phyloP scores from a whole-genome alignment of 2,329 filamentous ascomycete species.

The Didymella keratinophila region DNA sequence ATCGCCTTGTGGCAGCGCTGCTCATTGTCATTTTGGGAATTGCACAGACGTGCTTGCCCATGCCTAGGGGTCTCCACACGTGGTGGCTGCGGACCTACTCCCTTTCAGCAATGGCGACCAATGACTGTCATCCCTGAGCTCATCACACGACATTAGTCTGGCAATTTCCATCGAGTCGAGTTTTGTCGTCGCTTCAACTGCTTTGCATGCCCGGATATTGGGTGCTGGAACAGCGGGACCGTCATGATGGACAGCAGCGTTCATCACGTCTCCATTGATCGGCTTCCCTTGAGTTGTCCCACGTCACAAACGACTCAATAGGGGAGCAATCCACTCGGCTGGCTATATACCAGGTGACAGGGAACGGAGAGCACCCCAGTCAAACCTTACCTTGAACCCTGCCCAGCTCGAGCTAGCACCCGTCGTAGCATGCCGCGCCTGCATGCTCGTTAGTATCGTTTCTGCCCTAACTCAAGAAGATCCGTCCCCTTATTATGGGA shows the following conservation, averaged over 20 bases:
- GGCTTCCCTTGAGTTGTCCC: conserved; percentile 15
- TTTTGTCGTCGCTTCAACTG: conserved; percentile 1
- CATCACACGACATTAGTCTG: conserved; percentile 26
- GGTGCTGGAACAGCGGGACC: conserved; percentile 9
- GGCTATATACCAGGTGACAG: conserved; percentile 25
- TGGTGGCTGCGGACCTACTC: conserved; percentile 28
- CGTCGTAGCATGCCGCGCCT: conserved; percentile 26
- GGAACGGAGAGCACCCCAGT: conserved; percentile 19
- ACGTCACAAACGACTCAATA: conserved; percentile 14
- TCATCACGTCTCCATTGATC: conserved; percentile 3
- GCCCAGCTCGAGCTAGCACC: conserved; percentile 27
- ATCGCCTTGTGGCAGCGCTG: conserved; percentile 25
- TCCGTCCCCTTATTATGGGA: conserved; percentile 24
- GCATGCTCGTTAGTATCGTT: conserved; percentile 26
- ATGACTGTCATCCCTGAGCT: conserved; percentile 17
- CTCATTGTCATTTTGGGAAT: conserved; percentile 25
- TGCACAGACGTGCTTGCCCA: conserved; percentile 27
- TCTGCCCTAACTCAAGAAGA: conserved; percentile 18
- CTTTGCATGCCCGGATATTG: conserved; percentile 1
- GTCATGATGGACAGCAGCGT: conserved; percentile 1
- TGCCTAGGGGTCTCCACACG: conserved; percentile 27
- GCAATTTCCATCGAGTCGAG: not conserved
- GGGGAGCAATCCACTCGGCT: conserved; percentile 17
- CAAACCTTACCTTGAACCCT: conserved; percentile 27
- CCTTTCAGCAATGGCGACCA: conserved; percentile 6